phyloP scores from a whole-genome alignment of 768 basidiomycete species.

The Zangia roseola region DNA sequence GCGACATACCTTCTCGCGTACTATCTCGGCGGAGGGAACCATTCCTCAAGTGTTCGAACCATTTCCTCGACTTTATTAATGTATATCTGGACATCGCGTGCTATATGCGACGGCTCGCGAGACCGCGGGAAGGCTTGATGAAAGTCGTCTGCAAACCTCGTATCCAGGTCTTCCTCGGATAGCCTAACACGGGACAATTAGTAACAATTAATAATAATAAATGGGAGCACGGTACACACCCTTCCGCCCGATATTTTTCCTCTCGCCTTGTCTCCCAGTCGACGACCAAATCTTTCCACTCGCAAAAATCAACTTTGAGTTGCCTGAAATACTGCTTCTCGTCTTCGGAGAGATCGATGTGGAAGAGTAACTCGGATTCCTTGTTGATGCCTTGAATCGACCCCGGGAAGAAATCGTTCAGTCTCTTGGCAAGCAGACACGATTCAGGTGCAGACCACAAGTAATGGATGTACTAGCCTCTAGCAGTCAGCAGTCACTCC shows the following conservation, averaged over 20 bases:
- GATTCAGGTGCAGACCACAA: conserved; percentile 29
- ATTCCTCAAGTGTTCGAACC: conserved; percentile 20
- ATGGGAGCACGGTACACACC: conserved; percentile 4
- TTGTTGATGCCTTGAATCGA: conserved; percentile 11
- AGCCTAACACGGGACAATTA: conserved; percentile 1
- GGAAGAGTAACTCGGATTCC: conserved; percentile 24
- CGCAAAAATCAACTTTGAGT: conserved; percentile 15
- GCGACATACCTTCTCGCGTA: not conserved
- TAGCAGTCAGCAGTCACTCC: no score
- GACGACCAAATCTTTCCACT: conserved; percentile 16
- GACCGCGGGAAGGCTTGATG: conserved; percentile 20
- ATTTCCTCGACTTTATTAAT: conserved; percentile 28
- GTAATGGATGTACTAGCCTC: conserved; percentile 28
- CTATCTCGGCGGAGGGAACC: conserved; percentile 16
- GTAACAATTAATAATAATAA: not conserved
- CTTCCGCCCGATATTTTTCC: conserved; percentile 3
- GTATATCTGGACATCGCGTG: conserved; percentile 23
- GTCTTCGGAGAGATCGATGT: conserved; percentile 20
- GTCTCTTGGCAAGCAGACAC: conserved; percentile 15
- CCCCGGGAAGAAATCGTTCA: conserved; percentile 31
- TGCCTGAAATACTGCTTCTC: conserved; percentile 20
- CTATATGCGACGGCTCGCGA: conserved; percentile 6
- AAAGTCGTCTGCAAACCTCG: conserved; percentile 24
- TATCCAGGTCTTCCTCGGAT: conserved; percentile 12
- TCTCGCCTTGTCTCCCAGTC: conserved; percentile 24